Base-by-base conservation (phyloP, 225 moss, liverwort and hornwort genomes). In the Neckera pumila region DNA sequence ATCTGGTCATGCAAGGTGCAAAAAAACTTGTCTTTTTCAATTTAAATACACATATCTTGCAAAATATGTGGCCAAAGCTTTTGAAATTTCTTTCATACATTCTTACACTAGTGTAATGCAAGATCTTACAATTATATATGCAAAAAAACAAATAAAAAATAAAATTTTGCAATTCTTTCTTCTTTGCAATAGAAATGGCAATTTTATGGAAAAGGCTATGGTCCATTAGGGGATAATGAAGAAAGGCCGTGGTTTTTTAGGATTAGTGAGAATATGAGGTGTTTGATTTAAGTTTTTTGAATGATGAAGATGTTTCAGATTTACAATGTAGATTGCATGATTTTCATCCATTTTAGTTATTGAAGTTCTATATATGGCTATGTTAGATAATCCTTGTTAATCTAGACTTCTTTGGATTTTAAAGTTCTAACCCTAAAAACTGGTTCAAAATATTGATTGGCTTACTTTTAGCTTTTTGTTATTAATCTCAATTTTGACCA, bases 201-300 rank as follows among this genome's bases (percentile, higher is more conserved):
- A 0, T 12, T 38, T 40, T 5, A 26, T 42, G 3, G 21, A 13
- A 2, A 66, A n/a, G 21, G 2, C 0, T 1, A 0, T 7, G 0
- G 36, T 20, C 22, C 0, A 12, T 4, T 7, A 67, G 7, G 2
- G 0, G 3, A 15, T 9, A 16, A 15, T 73, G 31, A 51, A 34
- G n/a, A n/a, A n/a, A n/a, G n/a, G n/a, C n/a, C n/a, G n/a, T n/a
- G n/a, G n/a, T n/a, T n/a, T n/a, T n/a, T n/a, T n/a, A n/a, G n/a
- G n/a, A n/a, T n/a, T n/a, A n/a, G n/a, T n/a, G n/a, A n/a, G n/a
- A 34, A 21, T 34, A 51, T 10, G 10, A 56, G 1, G 3, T 1
- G 2, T 4, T 36, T n/a, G 25, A 54, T 77, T 47, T 4, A 9
- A 10, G 3, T 36, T 4, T 36, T 18, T 0, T 38, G 1, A 18